A percentile compares a stretch with the other conserved stretches of the same genome.
phyloP scores from a whole-genome alignment of 2,329 filamentous ascomycete species.

The Furcasterigmium sp. region DNA sequence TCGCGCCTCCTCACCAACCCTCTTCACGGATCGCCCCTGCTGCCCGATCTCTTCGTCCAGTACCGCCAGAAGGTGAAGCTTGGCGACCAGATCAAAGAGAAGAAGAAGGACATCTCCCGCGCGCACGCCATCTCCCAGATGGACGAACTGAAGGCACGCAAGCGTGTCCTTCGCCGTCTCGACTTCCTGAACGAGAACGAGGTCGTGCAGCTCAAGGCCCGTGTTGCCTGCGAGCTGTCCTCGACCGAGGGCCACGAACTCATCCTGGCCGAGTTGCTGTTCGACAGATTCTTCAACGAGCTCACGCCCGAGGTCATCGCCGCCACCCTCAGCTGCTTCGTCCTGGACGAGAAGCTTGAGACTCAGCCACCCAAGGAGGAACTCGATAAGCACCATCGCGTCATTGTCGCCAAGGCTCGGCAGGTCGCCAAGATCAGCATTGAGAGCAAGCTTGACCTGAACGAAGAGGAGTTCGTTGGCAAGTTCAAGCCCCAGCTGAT shows the following conservation, averaged over 20 bases:
- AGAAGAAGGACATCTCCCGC: constrained; percentile 80
- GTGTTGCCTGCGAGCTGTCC: constrained; percentile 96
- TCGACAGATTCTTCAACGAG: constrained; percentile 98
- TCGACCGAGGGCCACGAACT: constrained; percentile 88
- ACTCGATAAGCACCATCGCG: constrained; percentile 76
- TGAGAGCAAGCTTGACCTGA: constrained; percentile 90
- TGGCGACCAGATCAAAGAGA: constrained; percentile 73
- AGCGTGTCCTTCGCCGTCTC: constrained; percentile 87
- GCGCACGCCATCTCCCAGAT: constrained; percentile 87
- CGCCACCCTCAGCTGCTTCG: constrained; percentile 84
- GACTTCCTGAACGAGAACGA: constrained; percentile 95
- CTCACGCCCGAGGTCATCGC: constrained; percentile 83
- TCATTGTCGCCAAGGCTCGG: constrained; percentile 82
- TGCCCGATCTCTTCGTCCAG: constrained; percentile 80
- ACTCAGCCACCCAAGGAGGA: constrained; percentile 75
- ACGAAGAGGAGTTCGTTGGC: constrained; percentile 89
- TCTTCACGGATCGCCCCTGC: constrained; percentile 80
- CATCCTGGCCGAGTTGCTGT: constrained; percentile 85
- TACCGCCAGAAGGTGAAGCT: constrained; percentile 78
- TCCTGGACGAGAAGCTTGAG: constrained; percentile 94
- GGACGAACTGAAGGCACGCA: constrained; percentile 93
- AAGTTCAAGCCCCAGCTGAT: constrained; percentile 93
- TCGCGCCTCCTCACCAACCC: constrained; percentile 84
- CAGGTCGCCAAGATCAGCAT: constrained; percentile 89
- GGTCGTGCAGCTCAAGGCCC: constrained; percentile 93